These are phyloP conservation scores for Podaxis carcinomalis DNA, from an alignment of 768 basidiomycete genomes.

Conservation along the genomic window DNA sequence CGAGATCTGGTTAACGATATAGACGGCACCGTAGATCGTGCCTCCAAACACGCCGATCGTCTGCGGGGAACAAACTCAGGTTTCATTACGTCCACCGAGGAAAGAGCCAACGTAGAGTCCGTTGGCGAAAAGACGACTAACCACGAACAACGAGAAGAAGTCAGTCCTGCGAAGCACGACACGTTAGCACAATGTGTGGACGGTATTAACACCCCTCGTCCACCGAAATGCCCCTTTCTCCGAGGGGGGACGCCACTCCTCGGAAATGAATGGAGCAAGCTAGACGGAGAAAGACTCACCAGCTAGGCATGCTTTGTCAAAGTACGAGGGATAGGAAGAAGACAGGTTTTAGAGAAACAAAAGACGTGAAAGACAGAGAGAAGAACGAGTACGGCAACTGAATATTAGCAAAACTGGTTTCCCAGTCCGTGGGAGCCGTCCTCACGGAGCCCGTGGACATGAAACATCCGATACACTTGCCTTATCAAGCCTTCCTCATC, in stretches of 20 bases:
- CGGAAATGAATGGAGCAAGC: not conserved
- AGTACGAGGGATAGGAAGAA: not conserved
- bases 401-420: not conserved
- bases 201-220: not conserved
- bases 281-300: not conserved
- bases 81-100: not conserved
- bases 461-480: slow-evolving; percentile 5
- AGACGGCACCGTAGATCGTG: slow-evolving; percentile 37
- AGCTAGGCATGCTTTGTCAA: slow-evolving; percentile 3
- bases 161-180: not conserved
- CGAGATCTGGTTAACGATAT: slow-evolving; percentile 33
- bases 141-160: slow-evolving; percentile 8
- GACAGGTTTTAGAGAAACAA: not conserved
- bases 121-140: not conserved
- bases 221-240: not conserved
- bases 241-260: not conserved
- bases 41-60: slow-evolving; percentile 45
- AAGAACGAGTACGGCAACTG: not conserved
- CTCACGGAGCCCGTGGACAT: not conserved
- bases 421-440: slow-evolving; percentile 1
- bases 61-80: slow-evolving; percentile 23
- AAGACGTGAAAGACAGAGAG: not conserved
- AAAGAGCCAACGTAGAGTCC: not conserved
- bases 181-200: not conserved
- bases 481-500: not conserved